Evolutionary conservation across 139 green algal species (phyloP).

Genomic region (Coelastrella sp.): DNA sequence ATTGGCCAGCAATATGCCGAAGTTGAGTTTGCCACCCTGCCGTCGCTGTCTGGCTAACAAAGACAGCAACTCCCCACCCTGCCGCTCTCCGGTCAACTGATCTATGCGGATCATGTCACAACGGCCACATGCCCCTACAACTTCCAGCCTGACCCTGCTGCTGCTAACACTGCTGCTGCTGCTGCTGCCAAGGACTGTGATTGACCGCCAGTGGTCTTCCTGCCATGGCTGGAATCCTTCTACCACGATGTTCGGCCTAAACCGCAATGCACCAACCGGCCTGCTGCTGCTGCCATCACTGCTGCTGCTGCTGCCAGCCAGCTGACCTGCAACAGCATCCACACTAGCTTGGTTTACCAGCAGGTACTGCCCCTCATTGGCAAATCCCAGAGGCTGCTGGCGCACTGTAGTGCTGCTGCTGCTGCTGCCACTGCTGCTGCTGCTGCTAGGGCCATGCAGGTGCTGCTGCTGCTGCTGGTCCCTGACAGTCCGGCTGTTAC

Average conservation of each 20-base stretch:
- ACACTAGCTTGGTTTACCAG: constrained; percentile 76
- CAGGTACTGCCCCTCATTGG: constrained; percentile 90
- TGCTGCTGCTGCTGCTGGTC: constrained; percentile 18
- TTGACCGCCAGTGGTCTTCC: constrained; percentile 71
- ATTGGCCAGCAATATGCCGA: constrained; percentile 23
- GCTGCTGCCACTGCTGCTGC: constrained; percentile 1
- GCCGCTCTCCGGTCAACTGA: constrained; percentile 30
- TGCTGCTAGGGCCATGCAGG: too few species aligned
- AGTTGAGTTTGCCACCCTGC: constrained; percentile 5
- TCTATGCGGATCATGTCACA: constrained; percentile 71
- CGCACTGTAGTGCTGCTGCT: too few species aligned
- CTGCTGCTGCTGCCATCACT: constrained; percentile 7
- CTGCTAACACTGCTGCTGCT: constrained; percentile 12
- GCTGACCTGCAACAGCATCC: constrained; percentile 56
- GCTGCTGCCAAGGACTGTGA: constrained; percentile 47
- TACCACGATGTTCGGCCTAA: constrained; percentile 86
- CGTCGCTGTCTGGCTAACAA: not conserved
- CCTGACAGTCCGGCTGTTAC: not conserved
- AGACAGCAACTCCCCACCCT: constrained; percentile 5
- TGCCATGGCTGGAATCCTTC: constrained; percentile 60
- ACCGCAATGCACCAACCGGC: constrained; percentile 48
- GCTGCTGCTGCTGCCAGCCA: constrained; percentile 42
- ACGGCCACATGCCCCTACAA: constrained; percentile 59
- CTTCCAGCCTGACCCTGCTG: not conserved
- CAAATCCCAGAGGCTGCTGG: constrained; percentile 75